A percentile compares a stretch with the other conserved stretches of the same genome.
Conservation (phyloP, 257 asterid genomes). For the Solanum lignicaule region DNA sequence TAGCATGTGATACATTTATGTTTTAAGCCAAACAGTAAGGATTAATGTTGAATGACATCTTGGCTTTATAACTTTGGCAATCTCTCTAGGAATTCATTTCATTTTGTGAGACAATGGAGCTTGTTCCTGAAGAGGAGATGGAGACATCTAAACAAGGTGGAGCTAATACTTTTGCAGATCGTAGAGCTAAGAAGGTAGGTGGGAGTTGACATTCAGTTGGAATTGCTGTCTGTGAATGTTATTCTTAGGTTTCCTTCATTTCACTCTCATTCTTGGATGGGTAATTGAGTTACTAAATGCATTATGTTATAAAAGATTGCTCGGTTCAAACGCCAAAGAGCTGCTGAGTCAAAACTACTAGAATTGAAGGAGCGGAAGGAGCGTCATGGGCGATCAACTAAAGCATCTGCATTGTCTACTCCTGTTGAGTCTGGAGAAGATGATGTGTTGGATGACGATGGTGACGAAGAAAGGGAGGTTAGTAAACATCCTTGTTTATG, state of each 20-base stretch:
- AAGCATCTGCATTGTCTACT: conserved; percentile 83
- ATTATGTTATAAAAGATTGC: conserved; percentile 49
- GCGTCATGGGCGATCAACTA: conserved; percentile 88
- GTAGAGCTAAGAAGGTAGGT: conserved; percentile 77
- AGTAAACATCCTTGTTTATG: conserved; percentile 6
- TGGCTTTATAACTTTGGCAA: background rate
- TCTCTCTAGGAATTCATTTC: conserved; percentile 63
- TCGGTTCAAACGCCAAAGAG: conserved; percentile 76
- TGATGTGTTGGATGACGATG: conserved; percentile 77
- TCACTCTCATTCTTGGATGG: background rate
- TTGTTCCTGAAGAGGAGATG: conserved; percentile 76
- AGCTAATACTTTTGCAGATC: conserved; percentile 41
- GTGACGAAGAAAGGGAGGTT: conserved; percentile 97
- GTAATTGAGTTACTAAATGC: background rate
- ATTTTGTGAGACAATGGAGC: conserved; percentile 88
- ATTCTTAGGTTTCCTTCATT: background rate
- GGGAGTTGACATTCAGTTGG: background rate
- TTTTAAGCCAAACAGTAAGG: background rate
- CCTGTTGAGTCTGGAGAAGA: conserved; percentile 70
- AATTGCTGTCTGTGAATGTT: background rate
- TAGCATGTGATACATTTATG: background rate
- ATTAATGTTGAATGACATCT: background rate
- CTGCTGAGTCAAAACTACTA: conserved; percentile 72
- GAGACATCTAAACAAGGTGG: conserved; percentile 32
- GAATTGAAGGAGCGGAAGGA: conserved; percentile 89